Evolutionary conservation across 768 basidiomycete genomes (phyloP).

Genomic region (Rhodosporidiobolus sp.): DNA sequence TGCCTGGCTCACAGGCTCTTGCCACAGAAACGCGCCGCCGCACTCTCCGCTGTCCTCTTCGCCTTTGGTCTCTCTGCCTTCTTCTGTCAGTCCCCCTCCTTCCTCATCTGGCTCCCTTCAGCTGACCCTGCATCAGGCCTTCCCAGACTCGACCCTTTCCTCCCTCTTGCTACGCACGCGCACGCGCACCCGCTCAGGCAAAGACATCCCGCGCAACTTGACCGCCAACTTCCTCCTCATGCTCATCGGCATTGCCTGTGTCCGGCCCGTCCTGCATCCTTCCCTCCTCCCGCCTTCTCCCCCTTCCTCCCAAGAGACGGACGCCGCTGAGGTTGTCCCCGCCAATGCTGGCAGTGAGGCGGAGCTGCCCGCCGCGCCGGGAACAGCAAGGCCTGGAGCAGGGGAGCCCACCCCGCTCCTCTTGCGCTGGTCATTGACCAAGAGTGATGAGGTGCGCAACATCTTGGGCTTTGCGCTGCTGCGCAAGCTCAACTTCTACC

Average conservation of each 20-base stretch:
- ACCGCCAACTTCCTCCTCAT: constrained; percentile 35
- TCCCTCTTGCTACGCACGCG: constrained; percentile 10
- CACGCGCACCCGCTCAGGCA: neutral
- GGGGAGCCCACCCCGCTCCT: constrained; percentile 15
- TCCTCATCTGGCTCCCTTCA: too few relatives aligned
- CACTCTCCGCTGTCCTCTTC: constrained; percentile 21
- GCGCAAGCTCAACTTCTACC: constrained; percentile 18
- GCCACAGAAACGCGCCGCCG: constrained; percentile 16
- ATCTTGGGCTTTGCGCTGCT: constrained; percentile 15
- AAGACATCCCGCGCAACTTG: constrained; percentile 3
- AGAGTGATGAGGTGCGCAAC: constrained; percentile 8
- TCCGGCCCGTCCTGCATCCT: constrained; percentile 8
- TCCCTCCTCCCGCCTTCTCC: neutral
- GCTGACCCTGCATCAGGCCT: too few relatives aligned
- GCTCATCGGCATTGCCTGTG: constrained; percentile 18
- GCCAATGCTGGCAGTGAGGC: too few relatives aligned
- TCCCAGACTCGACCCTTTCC: constrained; percentile 25
- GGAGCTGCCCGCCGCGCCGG: too few relatives aligned
- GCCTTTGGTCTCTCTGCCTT: constrained; percentile 35
- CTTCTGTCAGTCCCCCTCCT: constrained; percentile 26
- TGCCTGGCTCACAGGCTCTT: neutral
- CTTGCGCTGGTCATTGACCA: neutral
- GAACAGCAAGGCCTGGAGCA: too few relatives aligned
- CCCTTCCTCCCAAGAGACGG: too few relatives aligned
- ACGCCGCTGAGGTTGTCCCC: too few relatives aligned